Base-by-base conservation (phyloP, 148 eudicot species). In the Selenicereus undatus region DNA sequence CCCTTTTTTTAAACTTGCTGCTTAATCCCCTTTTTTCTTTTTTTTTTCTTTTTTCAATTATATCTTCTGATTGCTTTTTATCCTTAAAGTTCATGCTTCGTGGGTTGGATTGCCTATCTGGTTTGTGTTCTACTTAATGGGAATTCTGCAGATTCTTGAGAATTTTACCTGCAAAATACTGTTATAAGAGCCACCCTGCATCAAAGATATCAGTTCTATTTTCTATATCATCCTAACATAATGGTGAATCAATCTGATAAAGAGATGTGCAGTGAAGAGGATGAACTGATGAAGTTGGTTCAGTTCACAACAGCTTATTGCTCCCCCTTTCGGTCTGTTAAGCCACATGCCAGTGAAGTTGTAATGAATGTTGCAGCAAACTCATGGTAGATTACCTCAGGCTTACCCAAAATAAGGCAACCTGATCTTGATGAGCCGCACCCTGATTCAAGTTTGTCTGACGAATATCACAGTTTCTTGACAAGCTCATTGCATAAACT, bases 251-350 rank as follows among this genome's bases (percentile, higher is more conserved):
- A 82, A 78, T 85, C 82, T 27, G 79, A 82, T 64, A 91, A 87
- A 78, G 84, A 83, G 77, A 88, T 76, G 50, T 79, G 73, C 8
- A 76, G 73, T 5, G 83, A 75, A 42, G 97, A 92, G 87, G 94
- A 93, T 52, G 81, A 87, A 2, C 80, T 91, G 51, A 79, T 90
- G 29, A 87, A 83, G 78, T 84, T 90, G 79, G 90, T 91, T 80
- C 97, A 92, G 80, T 91, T 95, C 27, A 94, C 97, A 24, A 90
- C 92, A 87, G 84, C 97, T 82, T 93, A 97, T 88, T 93, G 43
- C 83, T 95, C 99, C 11, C 91, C 93, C 16, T 91, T 92, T 20
- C 93, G 93, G 17, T 85, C 91, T 56, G 92, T 91, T 50, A 89
- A 97, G 84, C 97, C 94, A 24, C 88, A 79, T 68, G 87, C 84